Evolutionary conservation across 1,139 yeast species (phyloP), one percentile per base, ranked within the genome.

Genomic region (Suhomyces bolitotheri): DNA sequence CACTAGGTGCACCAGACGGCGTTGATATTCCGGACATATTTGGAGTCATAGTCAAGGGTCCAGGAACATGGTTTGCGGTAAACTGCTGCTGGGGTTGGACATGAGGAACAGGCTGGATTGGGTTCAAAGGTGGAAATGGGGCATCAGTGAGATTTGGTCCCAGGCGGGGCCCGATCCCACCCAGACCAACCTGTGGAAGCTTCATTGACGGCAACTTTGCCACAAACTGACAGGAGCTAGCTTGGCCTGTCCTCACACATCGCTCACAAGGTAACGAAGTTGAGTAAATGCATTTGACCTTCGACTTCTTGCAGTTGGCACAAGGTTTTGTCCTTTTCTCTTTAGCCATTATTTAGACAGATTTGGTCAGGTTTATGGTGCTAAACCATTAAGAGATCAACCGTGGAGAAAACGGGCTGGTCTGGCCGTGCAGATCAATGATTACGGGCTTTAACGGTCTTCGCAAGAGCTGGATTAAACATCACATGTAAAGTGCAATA

Each of bases 271-370:
- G 82, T 30, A 71, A 56, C n/a, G 53, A 51, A 12, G 60, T 60
- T 7, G 58, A 51, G 44, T 75, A 74, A 20, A 71, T 69, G 49
- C 89, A 82, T 56, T 73, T 79, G 20, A 81, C 82, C 58, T 82
- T 82, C 21, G 83, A 72, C 51, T 70, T 67, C 40, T 83, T 74
- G 53, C 89, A 82, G 50, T 71, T 71, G 15, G 76, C 65, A 51
- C 89, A 82, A 5, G 88, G 88, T 50, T 76, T 80, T 9, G 77
- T 71, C 35, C 77, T 47, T 41, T 66, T 68, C 48, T 68, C 76
- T 41, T 64, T 58, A 17, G 66, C 63, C 73, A 67, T 66, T 5
- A 8, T 17, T n/a, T n/a, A n/a, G n/a, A n/a, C n/a, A n/a, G n/a
- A n/a, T n/a, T n/a, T n/a, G n/a, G n/a, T n/a, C n/a, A n/a, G n/a